Evolutionary conservation across 192 early-diverging fungal species (phyloP).

Genomic region (Coemansia sp.): DNA sequence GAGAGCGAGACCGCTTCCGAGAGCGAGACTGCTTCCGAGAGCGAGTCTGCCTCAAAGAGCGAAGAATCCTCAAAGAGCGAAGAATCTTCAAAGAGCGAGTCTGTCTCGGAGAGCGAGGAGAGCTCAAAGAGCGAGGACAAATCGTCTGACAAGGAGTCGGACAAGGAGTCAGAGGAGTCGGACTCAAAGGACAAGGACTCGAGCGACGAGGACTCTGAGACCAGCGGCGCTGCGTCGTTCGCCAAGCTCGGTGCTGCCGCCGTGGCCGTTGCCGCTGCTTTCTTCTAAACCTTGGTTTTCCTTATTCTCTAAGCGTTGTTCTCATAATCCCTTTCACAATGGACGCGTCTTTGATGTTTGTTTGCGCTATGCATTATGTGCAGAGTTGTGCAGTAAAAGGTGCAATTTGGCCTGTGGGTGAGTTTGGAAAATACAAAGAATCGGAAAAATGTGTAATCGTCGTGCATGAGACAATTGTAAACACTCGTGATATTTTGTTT

Average conservation of each 20-base stretch:
- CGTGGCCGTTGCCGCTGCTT: constrained; percentile 30
- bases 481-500: no score
- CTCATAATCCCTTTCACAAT: no score
- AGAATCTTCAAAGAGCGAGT: neutral
- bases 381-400: no score
- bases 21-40: neutral
- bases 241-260: constrained; percentile 21
- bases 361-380: no score
- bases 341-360: no score
- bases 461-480: no score
- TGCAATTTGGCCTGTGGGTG: no score
- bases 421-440: no score
- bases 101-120: neutral
- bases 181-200: neutral
- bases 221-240: constrained; percentile 27
- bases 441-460: no score
- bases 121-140: neutral
- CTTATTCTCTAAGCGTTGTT: neutral
- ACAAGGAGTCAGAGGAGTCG: constrained; percentile 8
- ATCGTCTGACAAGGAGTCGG: neutral
- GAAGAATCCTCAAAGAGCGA: neutral
- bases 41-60: neutral
- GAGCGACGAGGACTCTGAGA: constrained; percentile 4
- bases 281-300: constrained; percentile 22
- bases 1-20: neutral